Evolutionary conservation across 78 protist genomes (phyloP).

Genomic region (Tieghemostelium lacteum): DNA sequence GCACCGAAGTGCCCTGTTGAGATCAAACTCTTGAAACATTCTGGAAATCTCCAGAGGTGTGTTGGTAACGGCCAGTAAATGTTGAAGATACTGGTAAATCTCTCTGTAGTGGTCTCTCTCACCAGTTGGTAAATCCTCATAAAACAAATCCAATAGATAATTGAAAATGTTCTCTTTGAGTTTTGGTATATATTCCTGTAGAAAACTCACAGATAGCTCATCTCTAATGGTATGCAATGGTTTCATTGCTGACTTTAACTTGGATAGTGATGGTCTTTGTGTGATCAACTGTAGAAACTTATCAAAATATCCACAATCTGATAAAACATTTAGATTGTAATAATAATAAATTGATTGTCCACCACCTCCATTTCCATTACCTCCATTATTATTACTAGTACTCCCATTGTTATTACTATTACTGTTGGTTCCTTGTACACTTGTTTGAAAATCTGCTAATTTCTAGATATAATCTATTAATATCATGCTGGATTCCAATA

Average conservation of each 20-base stretch:
- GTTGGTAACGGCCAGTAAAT: not conserved
- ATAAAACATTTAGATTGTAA: slow-evolving; percentile 18
- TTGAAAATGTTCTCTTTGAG: slow-evolving; percentile 20
- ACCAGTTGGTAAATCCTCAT: slow-evolving; percentile 27
- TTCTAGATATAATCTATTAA: not conserved
- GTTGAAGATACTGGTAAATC: slow-evolving; percentile 28
- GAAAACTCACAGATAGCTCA: not conserved
- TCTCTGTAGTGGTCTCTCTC: slow-evolving; percentile 55
- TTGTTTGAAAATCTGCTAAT: not conserved
- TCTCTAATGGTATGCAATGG: slow-evolving; percentile 10
- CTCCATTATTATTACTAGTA: too few relatives aligned
- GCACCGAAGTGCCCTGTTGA: slow-evolving; percentile 35
- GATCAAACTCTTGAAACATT: slow-evolving; percentile 64
- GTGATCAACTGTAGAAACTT: not conserved
- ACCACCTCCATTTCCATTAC: too few relatives aligned
- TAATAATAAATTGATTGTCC: too few relatives aligned
- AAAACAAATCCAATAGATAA: slow-evolving; percentile 34
- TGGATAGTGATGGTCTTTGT: not conserved
- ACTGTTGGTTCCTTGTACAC: slow-evolving; percentile 2
- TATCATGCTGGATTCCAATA: not conserved
- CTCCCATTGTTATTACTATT: not conserved
- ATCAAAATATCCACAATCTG: slow-evolving; percentile 25
- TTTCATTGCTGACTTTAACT: slow-evolving; percentile 12
- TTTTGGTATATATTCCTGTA: slow-evolving; percentile 7
- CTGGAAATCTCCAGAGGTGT: slow-evolving; percentile 30